Evolutionary conservation across 2,329 filamentous ascomycete species (phyloP), one percentile per base, ranked within the genome.

Genomic region (Ploettnerulaceae sp.): DNA sequence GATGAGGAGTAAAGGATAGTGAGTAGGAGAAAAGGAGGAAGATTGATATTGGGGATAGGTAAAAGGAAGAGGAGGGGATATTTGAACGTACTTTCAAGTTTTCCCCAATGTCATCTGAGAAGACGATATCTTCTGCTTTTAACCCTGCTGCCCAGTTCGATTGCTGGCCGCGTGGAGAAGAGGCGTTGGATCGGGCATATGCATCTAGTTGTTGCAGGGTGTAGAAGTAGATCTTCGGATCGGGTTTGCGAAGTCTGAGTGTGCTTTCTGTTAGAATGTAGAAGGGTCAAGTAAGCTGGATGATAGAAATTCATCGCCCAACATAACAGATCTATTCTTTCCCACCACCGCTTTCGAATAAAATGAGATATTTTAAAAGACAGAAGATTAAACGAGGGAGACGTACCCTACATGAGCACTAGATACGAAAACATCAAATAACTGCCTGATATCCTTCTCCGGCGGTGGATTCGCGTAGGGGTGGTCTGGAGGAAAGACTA

Each of bases 381-480:
- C 4, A 28, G 7, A n/a, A 26, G 18, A 15, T 5, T 18, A 25
- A 14, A 37, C 6, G 15, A 4, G n/a, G 8, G 11, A 24, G n/a
- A 22, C 45, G 18, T 42, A 47, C 42, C 49, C 47, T 4, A 53
- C 42, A 36, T 53, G 47, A 20, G 51, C 51, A 35, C 34, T 42
- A 0, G 82, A 87, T 7, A 98, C 75, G 60, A 94, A 96, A 12
- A 96, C 77, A 62, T 97, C 89, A 61, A 98, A 97, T 4, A 83
- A 62, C 1, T 69, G 68, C 45, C 77, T 74, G 2, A 94, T 68
- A 0, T 84, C 80, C 22, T 79, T 73, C 3, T 68, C 64, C 26
- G 71, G 61, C 49, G 68, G 71, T 1, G 74, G 69, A 32, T 71
- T 68, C 55, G 83, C 75, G 48, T 87, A 83, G 18, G 74, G 70